phyloP scores from a whole-genome alignment of 1,284 basidiomycete genomes.

The Ceratorhiza oryzae-sativae region DNA sequence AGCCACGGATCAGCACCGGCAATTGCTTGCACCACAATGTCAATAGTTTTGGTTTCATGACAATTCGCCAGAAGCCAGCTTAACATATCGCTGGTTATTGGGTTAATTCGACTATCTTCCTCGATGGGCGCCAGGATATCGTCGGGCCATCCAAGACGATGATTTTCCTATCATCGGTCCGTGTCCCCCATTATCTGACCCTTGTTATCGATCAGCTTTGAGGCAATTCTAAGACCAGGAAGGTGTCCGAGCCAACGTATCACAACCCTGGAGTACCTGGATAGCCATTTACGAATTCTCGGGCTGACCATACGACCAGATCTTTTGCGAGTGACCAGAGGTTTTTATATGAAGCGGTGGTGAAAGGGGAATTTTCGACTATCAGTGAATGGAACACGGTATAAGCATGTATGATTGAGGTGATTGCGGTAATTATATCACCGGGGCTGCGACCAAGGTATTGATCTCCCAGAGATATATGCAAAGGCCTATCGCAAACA shows the following conservation, averaged over 20 bases:
- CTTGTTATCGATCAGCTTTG: too few relatives aligned
- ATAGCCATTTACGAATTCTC: too few relatives aligned
- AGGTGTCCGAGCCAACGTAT: too few relatives aligned
- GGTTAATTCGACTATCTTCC: neutral
- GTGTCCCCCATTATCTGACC: too few relatives aligned
- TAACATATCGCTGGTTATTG: neutral
- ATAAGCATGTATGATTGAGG: neutral
- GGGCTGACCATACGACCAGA: too few relatives aligned
- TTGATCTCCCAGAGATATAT: conserved; percentile 17
- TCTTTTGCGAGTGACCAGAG: too few relatives aligned
- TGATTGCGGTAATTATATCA: neutral
- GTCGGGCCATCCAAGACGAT: neutral
- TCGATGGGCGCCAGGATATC: neutral
- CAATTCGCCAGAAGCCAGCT: neutral
- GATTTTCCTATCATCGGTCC: neutral
- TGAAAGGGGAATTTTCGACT: neutral
- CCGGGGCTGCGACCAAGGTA: neutral
- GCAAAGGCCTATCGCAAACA: conserved; percentile 17
- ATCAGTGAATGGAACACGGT: neutral
- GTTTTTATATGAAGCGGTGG: conserved; percentile 1
- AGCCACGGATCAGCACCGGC: conserved; percentile 12
- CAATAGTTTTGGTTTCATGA: neutral
- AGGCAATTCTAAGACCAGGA: too few relatives aligned
- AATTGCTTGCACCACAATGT: neutral
- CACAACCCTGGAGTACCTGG: too few relatives aligned